Conservation (phyloP, 2,329 filamentous ascomycete species). For the Fusarium falciforme region DNA sequence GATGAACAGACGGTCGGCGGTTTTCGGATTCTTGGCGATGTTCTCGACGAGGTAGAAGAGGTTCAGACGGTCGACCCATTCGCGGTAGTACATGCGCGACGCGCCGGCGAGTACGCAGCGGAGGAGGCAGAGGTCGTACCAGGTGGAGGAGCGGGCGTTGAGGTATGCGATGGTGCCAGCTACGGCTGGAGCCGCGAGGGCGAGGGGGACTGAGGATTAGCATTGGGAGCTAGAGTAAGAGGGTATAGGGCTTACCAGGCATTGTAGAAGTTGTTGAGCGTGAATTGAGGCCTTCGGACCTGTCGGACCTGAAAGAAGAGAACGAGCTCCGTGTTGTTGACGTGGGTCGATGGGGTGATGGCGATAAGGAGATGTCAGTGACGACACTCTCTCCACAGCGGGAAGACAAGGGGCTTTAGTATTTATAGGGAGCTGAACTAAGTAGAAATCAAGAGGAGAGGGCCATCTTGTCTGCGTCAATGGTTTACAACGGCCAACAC, state of each 20-base stretch:
- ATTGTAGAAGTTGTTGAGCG: constrained; percentile 14
- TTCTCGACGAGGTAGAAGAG: constrained; percentile 81
- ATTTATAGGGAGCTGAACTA: not conserved
- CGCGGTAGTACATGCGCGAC: constrained; percentile 57
- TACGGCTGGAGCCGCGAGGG: constrained; percentile 69
- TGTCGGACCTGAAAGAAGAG: not conserved
- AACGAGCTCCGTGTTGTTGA: constrained; percentile 3
- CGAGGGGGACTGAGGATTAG: constrained; percentile 59
- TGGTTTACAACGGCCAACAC: not conserved
- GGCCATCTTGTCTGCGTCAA: not conserved
- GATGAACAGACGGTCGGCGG: constrained; percentile 69
- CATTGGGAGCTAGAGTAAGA: not conserved
- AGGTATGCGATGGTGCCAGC: constrained; percentile 79
- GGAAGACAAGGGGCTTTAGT: not conserved
- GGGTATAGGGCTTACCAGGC: constrained; percentile 23
- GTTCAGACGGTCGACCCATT: constrained; percentile 71
- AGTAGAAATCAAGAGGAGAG: not conserved
- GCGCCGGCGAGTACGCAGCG: constrained; percentile 61
- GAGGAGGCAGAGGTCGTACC: constrained; percentile 74
- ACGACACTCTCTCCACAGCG: constrained; percentile 33
- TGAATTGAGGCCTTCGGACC: not conserved
- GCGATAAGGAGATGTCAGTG: constrained; percentile 25
- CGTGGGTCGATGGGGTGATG: constrained; percentile 37
- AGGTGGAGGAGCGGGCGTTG: constrained; percentile 76
- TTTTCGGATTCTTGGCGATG: constrained; percentile 63